Percentiles rank a stretch among this genome's conserved stretches.
Conservation (phyloP, 2,329 filamentous ascomycete species). For the Pyricularia sp. region DNA sequence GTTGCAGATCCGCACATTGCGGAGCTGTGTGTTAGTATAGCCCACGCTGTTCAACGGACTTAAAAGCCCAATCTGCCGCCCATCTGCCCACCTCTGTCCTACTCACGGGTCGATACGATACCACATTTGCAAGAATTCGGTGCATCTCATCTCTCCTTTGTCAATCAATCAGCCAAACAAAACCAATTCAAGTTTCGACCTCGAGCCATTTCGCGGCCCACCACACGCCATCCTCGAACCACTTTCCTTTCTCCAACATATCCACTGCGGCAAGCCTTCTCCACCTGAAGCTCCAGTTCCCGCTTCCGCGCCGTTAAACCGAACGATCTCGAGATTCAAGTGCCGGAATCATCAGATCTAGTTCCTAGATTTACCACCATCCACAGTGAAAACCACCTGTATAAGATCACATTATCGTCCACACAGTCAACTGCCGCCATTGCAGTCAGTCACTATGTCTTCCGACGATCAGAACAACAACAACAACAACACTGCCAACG, state of each 20-base stretch:
- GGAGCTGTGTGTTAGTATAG: background rate
- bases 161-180: background rate
- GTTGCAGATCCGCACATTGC: background rate
- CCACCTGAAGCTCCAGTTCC: background rate
- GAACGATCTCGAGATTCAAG: background rate
- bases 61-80: background rate
- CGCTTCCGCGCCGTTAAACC: background rate
- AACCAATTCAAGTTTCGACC: conserved; percentile 10
- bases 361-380: background rate
- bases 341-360: background rate
- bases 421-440: background rate
- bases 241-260: conserved; percentile 1
- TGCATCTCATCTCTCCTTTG: background rate
- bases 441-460: conserved; percentile 16
- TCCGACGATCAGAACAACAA: conserved; percentile 20
- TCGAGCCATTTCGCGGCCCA: conserved; percentile 11
- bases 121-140: background rate
- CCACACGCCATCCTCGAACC: conserved; percentile 13
- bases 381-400: background rate
- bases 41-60: background rate
- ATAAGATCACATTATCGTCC: background rate
- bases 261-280: background rate
- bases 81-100: background rate
- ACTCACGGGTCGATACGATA: background rate
- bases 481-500: conserved; percentile 14